These are phyloP conservation scores for Ostreobium quekettii DNA, from an alignment of 139 green algal species.

Conservation along the genomic window DNA sequence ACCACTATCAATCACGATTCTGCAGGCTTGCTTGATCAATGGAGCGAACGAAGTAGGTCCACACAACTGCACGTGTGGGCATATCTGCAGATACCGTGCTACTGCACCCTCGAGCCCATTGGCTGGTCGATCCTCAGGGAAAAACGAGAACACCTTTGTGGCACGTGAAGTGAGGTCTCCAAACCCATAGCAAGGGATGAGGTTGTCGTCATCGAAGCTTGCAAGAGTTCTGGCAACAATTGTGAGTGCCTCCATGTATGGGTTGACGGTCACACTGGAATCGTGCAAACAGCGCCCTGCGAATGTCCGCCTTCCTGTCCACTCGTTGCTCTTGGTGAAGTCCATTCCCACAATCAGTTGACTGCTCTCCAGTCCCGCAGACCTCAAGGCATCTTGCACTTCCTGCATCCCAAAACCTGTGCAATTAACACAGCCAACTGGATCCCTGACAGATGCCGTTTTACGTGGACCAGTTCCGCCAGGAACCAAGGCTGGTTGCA, in stretches of 20 bases:
- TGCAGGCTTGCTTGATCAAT: conserved; percentile 46
- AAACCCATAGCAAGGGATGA: conserved; percentile 62
- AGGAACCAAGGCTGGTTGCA: too few species aligned
- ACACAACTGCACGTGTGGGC: conserved; percentile 32
- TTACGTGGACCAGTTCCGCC: too few species aligned
- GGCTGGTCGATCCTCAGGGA: conserved; percentile 26
- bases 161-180: conserved; percentile 40
- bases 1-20: conserved; percentile 38
- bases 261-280: conserved; percentile 25
- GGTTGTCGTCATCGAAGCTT: conserved; percentile 62
- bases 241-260: conserved; percentile 42
- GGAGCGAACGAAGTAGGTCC: conserved; percentile 73
- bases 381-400: conserved; percentile 20
- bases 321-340: conserved; percentile 57
- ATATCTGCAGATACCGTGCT: conserved; percentile 17
- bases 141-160: conserved; percentile 34
- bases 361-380: conserved; percentile 42
- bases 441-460: too few species aligned
- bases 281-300: conserved; percentile 36
- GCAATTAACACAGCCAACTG: too few species aligned
- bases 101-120: conserved; percentile 34
- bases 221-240: conserved; percentile 27
- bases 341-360: conserved; percentile 56
- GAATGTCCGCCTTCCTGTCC: conserved; percentile 45
- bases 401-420: background rate